Evolutionary conservation across 2,329 filamentous ascomycete genomes (phyloP).

Genomic region (Alternaria longipes): DNA sequence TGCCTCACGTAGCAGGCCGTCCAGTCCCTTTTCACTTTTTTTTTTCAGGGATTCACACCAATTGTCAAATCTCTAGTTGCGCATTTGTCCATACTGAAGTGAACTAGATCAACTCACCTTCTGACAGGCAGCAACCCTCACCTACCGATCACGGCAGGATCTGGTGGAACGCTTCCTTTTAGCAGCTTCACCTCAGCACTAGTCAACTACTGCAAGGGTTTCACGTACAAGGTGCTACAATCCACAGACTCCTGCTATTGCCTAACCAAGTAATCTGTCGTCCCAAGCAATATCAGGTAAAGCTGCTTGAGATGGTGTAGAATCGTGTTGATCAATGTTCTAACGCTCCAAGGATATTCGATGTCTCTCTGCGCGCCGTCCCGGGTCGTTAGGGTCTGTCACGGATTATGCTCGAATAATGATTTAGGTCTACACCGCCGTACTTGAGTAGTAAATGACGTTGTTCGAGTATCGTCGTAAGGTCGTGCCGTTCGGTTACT

Average conservation of each 20-base stretch:
- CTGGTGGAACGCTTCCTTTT: neutral
- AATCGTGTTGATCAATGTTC: neutral
- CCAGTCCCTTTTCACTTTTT: too few relatives aligned
- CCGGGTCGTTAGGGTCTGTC: neutral
- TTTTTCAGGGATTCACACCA: too few relatives aligned
- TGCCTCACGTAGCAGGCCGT: too few relatives aligned
- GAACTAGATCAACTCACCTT: too few relatives aligned
- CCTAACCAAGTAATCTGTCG: neutral
- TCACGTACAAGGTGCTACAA: constrained; percentile 1
- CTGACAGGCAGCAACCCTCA: neutral
- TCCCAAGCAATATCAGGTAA: neutral
- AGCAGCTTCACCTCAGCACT: neutral
- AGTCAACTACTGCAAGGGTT: neutral
- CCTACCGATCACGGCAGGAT: neutral
- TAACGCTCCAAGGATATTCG: neutral
- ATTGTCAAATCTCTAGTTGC: too few relatives aligned
- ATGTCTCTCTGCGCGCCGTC: neutral
- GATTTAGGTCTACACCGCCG: neutral
- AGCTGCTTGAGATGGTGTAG: neutral
- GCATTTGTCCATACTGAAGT: too few relatives aligned
- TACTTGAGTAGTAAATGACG: neutral
- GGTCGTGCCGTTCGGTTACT: neutral
- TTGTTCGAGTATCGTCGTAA: neutral
- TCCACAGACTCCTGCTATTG: neutral
- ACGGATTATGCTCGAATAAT: neutral